Conservation (phyloP, 768 basidiomycete genomes). For the Exidia glandulosa region DNA sequence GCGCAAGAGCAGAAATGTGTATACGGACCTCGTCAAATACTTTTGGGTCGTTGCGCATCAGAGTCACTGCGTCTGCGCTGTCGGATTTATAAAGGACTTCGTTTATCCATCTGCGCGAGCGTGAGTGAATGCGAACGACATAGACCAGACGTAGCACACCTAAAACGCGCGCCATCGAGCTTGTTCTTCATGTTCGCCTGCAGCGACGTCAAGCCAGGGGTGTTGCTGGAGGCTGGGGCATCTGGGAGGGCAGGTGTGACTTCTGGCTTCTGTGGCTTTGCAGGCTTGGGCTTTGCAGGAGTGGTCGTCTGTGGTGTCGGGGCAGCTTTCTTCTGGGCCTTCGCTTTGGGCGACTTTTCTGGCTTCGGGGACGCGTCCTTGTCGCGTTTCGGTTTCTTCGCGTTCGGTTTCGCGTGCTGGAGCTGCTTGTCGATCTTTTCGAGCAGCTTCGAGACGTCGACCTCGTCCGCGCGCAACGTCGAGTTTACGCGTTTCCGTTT, state of each 20-base stretch:
- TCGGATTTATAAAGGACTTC: conserved; percentile 84
- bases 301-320: neutral
- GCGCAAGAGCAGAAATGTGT: neutral
- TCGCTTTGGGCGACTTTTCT: neutral
- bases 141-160: conserved; percentile 33
- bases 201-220: conserved; percentile 44
- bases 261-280: neutral
- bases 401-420: neutral
- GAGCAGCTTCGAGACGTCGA: neutral
- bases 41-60: conserved; percentile 77
- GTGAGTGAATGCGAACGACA: conserved; percentile 11
- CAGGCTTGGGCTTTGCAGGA: neutral
- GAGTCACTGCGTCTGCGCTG: conserved; percentile 56
- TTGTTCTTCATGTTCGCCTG: conserved; percentile 72
- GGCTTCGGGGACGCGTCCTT: neutral
- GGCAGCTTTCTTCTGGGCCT: neutral
- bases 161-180: conserved; percentile 78
- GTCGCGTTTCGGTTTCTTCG: neutral
- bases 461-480: neutral
- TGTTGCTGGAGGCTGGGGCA: no score
- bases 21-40: conserved; percentile 69
- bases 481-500: conserved; percentile 1
- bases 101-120: conserved; percentile 68
- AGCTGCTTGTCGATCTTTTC: conserved; percentile 6
- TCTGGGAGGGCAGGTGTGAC: neutral